Evolutionary conservation across 495 filamentous ascomycete species (phyloP).

Genomic region (Xylaria palmicola): DNA sequence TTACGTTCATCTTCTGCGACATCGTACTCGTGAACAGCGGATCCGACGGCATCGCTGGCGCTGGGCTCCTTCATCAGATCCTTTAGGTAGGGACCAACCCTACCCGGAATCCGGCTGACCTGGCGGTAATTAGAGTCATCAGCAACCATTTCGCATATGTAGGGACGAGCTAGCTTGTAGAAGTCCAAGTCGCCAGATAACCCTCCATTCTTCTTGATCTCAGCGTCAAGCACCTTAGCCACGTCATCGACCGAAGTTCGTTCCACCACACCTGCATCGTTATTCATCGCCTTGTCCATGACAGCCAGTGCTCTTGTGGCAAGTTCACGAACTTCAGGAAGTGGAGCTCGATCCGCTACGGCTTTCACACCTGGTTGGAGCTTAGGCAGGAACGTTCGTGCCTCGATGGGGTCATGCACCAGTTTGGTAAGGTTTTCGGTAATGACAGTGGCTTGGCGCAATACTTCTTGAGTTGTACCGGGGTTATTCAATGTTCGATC

Average conservation of each 20-base stretch:
- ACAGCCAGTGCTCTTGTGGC: slow-evolving; percentile 78
- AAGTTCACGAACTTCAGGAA: slow-evolving; percentile 92
- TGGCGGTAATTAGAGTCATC: slow-evolving; percentile 87
- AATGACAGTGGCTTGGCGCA: slow-evolving; percentile 95
- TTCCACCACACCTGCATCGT: slow-evolving; percentile 65
- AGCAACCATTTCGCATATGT: slow-evolving; percentile 81
- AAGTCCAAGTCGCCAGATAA: slow-evolving; percentile 61
- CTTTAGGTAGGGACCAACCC: slow-evolving; percentile 71
- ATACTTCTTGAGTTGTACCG: slow-evolving; percentile 85
- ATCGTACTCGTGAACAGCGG: slow-evolving; percentile 67
- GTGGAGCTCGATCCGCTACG: slow-evolving; percentile 82
- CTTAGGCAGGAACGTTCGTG: slow-evolving; percentile 92
- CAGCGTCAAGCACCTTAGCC: slow-evolving; percentile 65
- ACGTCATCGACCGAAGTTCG: slow-evolving; percentile 75
- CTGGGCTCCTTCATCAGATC: slow-evolving; percentile 59
- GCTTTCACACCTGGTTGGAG: slow-evolving; percentile 90
- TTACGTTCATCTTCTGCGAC: slow-evolving; percentile 81
- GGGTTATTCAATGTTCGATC: slow-evolving; percentile 91
- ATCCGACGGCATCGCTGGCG: slow-evolving; percentile 59
- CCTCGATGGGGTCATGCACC: slow-evolving; percentile 96
- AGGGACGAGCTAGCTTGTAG: slow-evolving; percentile 66
- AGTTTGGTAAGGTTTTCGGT: slow-evolving; percentile 98
- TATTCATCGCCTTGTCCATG: slow-evolving; percentile 91
- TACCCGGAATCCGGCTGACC: slow-evolving; percentile 64
- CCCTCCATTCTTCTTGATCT: slow-evolving; percentile 69